These are phyloP conservation scores for Pascua guehoae DNA, from an alignment of 1,284 basidiomycete species.

Conservation along the genomic window DNA sequence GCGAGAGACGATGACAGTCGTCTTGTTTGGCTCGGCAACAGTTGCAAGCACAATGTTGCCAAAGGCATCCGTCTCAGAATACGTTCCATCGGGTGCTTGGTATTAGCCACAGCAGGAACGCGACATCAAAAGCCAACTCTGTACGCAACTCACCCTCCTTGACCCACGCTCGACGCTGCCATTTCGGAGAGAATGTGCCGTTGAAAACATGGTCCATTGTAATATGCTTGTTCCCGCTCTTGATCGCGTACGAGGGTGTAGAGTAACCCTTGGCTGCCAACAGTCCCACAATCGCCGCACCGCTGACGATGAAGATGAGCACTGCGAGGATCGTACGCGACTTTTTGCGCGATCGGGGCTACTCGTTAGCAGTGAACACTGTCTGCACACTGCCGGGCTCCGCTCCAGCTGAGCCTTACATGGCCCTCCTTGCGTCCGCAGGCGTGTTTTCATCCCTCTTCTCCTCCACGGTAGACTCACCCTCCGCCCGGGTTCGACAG, in stretches of 20 bases:
- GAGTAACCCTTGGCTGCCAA: constrained; percentile 43
- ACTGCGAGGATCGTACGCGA: constrained; percentile 42
- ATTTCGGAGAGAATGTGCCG: constrained; percentile 66
- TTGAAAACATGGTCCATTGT: constrained; percentile 87
- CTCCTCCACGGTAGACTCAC: not conserved
- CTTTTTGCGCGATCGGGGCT: constrained; percentile 37
- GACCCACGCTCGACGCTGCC: constrained; percentile 67
- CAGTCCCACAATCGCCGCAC: constrained; percentile 39
- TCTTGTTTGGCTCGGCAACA: constrained; percentile 56
- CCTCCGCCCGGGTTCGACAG: constrained; percentile 26
- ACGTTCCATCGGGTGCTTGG: constrained; percentile 84
- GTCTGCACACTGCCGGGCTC: not conserved
- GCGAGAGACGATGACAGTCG: constrained; percentile 34
- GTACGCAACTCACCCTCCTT: constrained; percentile 66
- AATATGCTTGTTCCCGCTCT: constrained; percentile 62
- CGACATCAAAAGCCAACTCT: not conserved
- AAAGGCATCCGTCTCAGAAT: constrained; percentile 59
- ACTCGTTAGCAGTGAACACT: not conserved
- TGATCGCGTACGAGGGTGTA: constrained; percentile 33
- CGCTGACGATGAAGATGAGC: constrained; percentile 34
- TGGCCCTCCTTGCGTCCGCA: not conserved
- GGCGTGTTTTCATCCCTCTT: not conserved
- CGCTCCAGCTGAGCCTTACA: no score
- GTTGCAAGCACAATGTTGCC: constrained; percentile 71
- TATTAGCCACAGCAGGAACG: constrained; percentile 1